Conservation (phyloP, 345 rosid species). For the Salix dunnii region DNA sequence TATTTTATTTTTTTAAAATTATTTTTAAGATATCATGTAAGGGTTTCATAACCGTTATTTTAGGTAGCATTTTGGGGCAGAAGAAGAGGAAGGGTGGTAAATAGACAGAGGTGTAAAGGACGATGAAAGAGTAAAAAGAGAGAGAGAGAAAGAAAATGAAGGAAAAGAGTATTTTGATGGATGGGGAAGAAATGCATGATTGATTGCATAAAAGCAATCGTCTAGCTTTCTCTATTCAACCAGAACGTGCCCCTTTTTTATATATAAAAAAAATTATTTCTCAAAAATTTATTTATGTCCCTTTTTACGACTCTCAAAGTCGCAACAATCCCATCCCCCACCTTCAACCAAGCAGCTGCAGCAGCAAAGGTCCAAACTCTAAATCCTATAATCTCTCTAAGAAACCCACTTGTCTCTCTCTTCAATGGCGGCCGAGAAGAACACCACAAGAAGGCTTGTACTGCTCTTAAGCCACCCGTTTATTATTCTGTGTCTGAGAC, state of each 20-base stretch:
- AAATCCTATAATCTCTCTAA: background rate
- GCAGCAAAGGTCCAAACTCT: background rate
- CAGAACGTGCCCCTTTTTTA: conserved; percentile 31
- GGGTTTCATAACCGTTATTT: too few species aligned
- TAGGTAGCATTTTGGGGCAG: too few species aligned
- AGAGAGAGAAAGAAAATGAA: background rate
- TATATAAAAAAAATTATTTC: background rate
- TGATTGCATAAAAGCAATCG: conserved; percentile 18
- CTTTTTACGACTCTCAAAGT: conserved; percentile 21
- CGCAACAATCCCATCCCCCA: background rate
- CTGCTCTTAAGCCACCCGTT: conserved; percentile 5
- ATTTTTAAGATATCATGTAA: too few species aligned
- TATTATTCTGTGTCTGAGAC: conserved; percentile 6
- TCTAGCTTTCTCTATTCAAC: conserved; percentile 25
- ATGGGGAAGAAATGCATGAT: conserved; percentile 1
- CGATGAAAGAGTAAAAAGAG: background rate
- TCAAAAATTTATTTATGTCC: background rate
- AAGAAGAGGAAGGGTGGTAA: background rate
- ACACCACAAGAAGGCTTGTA: background rate
- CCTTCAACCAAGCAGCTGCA: too few species aligned
- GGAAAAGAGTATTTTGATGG: background rate
- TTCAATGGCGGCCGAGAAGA: conserved; percentile 40
- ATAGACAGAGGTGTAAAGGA: background rate
- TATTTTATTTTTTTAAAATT: too few species aligned
- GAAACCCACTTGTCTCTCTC: background rate